A percentile compares a stretch with the other conserved stretches of the same genome.
Conservation (phyloP, 108 stramenopile genomes). For the Hondaea fermentalgiana region DNA sequence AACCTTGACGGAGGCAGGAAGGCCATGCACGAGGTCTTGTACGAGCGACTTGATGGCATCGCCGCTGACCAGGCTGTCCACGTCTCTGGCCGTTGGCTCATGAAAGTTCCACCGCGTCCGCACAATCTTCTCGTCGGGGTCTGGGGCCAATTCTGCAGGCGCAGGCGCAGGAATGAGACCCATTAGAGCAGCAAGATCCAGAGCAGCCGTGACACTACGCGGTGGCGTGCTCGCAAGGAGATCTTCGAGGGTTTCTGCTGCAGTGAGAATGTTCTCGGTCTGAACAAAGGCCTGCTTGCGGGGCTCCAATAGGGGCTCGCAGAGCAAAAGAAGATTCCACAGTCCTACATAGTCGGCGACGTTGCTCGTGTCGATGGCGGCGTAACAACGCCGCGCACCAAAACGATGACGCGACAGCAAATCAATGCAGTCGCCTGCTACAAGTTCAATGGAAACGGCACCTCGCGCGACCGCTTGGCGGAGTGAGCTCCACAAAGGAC, state of each 20-base stretch:
- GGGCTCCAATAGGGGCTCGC: neutral
- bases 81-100: neutral
- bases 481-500: neutral
- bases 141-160: neutral
- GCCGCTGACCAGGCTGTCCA: neutral
- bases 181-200: neutral
- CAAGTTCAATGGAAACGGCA: neutral
- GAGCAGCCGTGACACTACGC: neutral
- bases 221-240: neutral
- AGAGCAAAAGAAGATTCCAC: neutral
- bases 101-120: neutral
- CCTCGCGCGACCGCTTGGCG: neutral
- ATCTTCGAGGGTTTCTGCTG: neutral
- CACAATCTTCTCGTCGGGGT: neutral
- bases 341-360: neutral
- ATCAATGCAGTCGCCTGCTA: neutral
- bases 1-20: neutral
- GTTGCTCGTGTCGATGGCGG: slow-evolving; percentile 7
- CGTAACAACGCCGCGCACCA: neutral
- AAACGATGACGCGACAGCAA: neutral
- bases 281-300: neutral
- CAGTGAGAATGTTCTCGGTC: neutral
- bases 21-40: neutral
- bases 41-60: neutral
- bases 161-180: neutral